Evolutionary conservation across 192 early-diverging fungal genomes (phyloP), one percentile per base, ranked within the genome.

Genomic region (Mortierella hygrophila): DNA sequence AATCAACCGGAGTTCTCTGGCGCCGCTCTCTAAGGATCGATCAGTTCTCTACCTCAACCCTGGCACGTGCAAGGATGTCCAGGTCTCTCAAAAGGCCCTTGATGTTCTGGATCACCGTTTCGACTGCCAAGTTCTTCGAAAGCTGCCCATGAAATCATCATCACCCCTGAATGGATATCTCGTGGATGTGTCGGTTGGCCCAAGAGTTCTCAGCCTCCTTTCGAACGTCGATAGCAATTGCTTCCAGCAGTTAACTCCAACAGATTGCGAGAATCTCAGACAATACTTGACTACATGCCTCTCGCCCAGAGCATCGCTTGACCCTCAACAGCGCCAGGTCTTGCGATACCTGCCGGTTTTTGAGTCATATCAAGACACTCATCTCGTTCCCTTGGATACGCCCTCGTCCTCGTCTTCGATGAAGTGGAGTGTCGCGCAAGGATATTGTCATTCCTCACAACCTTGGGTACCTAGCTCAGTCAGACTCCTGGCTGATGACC

Each of bases 401-500:
- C 26, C 29, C 13, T 65, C 60, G 3, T 15, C 29, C 3, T 65
- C 60, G 3, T 15, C 11, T 10, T 65, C 5, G 42, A 41, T 23
- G 46, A 35, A 23, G 0, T 72, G 68, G 40, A 32, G 26, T 7
- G 65, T 76, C 0, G 74, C 55, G 6, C 49, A 20, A 5, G 38
- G 20, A 1, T 82, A 76, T 42, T 49, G 40, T 0, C 26, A 20
- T n/a, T 29, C 18, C 3, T 70, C 63, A 23, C 32, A 72, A 23
- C 75, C 81, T 3, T 82, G 81, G 81, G 35, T 65, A 1, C 81
- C 75, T 0, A 21, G 29, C 7, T 65, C 75, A 1, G 15, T 77
- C 23, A 60, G 35, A 0, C 75, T 82, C 0, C 52, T 82, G 1
- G 75, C 40, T 1, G 81, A 72, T 38, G 70, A 60, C 7, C 81